Percentiles rank a stretch among this genome's conserved stretches.
phyloP scores from a whole-genome alignment of 148 eudicot genomes.

The Polygonum aviculare region DNA sequence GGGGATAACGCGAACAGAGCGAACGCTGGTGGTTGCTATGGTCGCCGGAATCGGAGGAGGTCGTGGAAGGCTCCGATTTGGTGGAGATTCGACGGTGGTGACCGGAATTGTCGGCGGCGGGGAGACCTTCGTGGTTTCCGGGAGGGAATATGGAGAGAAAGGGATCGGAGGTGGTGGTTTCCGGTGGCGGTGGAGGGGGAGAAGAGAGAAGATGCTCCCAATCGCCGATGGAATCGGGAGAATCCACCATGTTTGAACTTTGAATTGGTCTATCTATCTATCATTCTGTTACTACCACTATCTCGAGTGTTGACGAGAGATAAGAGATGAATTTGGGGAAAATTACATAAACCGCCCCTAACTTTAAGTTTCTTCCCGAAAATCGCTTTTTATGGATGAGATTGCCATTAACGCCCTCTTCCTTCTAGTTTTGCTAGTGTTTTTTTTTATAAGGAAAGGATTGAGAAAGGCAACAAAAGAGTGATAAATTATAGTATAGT shows the following conservation, averaged over 20 bases:
- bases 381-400: neutral
- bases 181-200: neutral
- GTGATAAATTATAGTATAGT: too few relatives aligned
- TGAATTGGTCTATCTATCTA: neutral
- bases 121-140: constrained; percentile 6
- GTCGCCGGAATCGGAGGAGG: neutral
- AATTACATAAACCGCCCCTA: neutral
- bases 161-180: neutral
- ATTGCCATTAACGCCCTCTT: too few relatives aligned
- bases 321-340: neutral
- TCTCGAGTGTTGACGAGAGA: neutral
- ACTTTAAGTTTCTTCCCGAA: neutral
- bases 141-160: constrained; percentile 4
- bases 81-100: neutral
- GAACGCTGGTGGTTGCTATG: neutral
- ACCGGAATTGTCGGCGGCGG: neutral
- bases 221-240: neutral
- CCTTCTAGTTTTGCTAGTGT: too few relatives aligned
- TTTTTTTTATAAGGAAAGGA: too few relatives aligned
- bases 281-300: neutral
- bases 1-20: neutral
- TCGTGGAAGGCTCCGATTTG: neutral
- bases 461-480: too few relatives aligned
- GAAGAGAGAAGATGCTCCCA: constrained; percentile 6
- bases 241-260: neutral